A percentile compares a stretch with the other conserved stretches of the same genome.
Evolutionary conservation across 495 filamentous ascomycete species (phyloP).

Genomic region (Penicillium riverlandense): DNA sequence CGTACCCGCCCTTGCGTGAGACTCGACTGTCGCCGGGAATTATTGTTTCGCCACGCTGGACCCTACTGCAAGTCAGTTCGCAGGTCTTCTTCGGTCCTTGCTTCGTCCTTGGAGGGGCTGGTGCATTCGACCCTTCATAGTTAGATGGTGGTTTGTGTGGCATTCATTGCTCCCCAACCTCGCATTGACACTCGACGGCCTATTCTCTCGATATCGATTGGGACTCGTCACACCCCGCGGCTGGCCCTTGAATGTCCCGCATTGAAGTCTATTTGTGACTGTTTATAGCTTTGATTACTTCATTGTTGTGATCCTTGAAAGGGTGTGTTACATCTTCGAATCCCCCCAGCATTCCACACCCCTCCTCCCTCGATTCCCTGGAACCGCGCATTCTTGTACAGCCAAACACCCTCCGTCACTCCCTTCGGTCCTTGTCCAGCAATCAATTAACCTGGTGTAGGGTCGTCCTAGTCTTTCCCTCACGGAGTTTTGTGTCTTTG

Average conservation of each 20-base stretch:
- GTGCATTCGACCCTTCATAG: conserved; percentile 10
- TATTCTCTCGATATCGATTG: conserved; percentile 1
- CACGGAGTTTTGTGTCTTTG: conserved; percentile 2
- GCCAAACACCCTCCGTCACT: conserved; percentile 3
- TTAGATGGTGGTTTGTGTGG: background rate
- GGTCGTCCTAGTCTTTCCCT: conserved; percentile 10
- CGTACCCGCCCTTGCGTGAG: conserved; percentile 28
- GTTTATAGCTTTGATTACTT: conserved; percentile 22
- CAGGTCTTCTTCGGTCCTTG: conserved; percentile 25
- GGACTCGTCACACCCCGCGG: conserved; percentile 15
- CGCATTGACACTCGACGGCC: conserved; percentile 9
- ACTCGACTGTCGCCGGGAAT: conserved; percentile 2
- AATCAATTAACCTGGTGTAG: conserved; percentile 22
- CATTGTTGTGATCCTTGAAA: conserved; percentile 4
- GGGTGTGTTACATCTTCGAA: conserved; percentile 12
- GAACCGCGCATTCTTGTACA: conserved; percentile 22
- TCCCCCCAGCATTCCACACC: conserved; percentile 28
- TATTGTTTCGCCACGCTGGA: conserved; percentile 9
- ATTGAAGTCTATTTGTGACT: conserved; percentile 14
- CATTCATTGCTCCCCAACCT: conserved; percentile 3
- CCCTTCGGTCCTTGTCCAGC: conserved; percentile 7
- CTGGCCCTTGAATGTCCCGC: conserved; percentile 11
- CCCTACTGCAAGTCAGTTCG: conserved; percentile 8
- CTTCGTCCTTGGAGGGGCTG: conserved; percentile 20
- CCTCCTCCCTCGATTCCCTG: conserved; percentile 15